A percentile compares a stretch with the other conserved stretches of the same genome.
Conservation (phyloP, 139 green algal genomes). For the Chlorella vulgaris region DNA sequence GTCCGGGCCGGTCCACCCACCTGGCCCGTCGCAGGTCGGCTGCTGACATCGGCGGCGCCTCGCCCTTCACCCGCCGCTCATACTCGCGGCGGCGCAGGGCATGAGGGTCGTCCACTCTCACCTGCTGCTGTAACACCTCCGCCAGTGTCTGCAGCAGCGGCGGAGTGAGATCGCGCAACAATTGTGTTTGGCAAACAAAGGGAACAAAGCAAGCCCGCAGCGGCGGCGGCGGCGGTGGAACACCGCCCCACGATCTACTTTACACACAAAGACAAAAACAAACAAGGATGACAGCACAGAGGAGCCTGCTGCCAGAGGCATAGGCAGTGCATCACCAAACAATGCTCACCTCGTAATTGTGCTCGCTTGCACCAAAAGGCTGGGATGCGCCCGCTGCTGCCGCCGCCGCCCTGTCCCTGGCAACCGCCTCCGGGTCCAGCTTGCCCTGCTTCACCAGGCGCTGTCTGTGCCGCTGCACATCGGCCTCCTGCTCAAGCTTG, state of each 20-base stretch:
- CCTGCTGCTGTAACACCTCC: slow-evolving; percentile 55
- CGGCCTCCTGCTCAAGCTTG: slow-evolving; percentile 51
- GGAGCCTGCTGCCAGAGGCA: too few species aligned
- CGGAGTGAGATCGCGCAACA: too few species aligned
- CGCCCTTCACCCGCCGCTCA: slow-evolving; percentile 38
- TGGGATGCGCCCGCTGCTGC: not conserved
- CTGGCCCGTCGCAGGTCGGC: slow-evolving; percentile 42
- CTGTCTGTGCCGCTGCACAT: slow-evolving; percentile 42
- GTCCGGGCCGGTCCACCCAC: too few species aligned
- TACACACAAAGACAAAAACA: too few species aligned
- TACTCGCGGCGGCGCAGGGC: slow-evolving; percentile 18
- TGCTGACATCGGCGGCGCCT: slow-evolving; percentile 31
- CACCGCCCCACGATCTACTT: too few species aligned
- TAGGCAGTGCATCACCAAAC: too few species aligned
- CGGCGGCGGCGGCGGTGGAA: too few species aligned
- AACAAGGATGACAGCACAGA: too few species aligned
- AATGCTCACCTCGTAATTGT: slow-evolving; percentile 43
- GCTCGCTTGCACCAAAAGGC: slow-evolving; percentile 28
- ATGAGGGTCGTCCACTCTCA: slow-evolving; percentile 46
- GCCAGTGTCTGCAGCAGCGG: slow-evolving; percentile 31
- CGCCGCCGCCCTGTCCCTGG: too few species aligned
- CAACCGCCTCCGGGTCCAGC: slow-evolving; percentile 22
- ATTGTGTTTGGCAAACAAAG: too few species aligned
- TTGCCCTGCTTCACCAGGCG: slow-evolving; percentile 47
- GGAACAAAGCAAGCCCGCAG: too few species aligned